These are phyloP conservation scores for Tuber melanosporum DNA, from an alignment of 495 filamentous ascomycete genomes.

Conservation along the genomic window DNA sequence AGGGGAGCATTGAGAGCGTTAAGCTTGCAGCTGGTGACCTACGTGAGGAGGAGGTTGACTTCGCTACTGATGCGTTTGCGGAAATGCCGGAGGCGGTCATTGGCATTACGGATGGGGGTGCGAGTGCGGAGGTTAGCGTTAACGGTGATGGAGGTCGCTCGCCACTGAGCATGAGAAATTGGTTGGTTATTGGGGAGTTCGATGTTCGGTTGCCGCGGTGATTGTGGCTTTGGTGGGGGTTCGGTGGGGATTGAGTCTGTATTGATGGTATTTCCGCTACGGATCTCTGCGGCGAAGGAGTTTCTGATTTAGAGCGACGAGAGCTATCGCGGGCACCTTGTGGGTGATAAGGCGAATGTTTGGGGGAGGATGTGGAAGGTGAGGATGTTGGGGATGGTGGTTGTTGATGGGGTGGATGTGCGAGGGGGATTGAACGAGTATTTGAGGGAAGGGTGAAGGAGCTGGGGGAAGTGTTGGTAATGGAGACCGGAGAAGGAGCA, in stretches of 20 bases:
- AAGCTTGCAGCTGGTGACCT: constrained; percentile 25
- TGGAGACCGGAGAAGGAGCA: constrained; percentile 9
- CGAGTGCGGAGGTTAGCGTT: constrained; percentile 29
- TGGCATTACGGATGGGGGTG: constrained; percentile 36
- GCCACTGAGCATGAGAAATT: constrained; percentile 24
- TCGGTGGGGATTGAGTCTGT: constrained; percentile 13
- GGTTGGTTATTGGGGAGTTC: constrained; percentile 16
- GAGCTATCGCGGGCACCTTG: constrained; percentile 10
- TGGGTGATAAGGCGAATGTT: not conserved
- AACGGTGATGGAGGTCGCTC: constrained; percentile 32
- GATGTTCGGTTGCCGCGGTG: not conserved
- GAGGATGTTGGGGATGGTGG: constrained; percentile 11
- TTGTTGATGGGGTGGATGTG: constrained; percentile 6
- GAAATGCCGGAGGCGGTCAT: constrained; percentile 34
- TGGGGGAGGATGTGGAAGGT: constrained; percentile 7
- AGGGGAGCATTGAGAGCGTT: constrained; percentile 33
- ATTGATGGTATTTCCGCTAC: not conserved
- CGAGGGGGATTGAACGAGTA: constrained; percentile 21
- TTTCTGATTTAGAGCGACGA: constrained; percentile 7
- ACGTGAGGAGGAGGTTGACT: constrained; percentile 23
- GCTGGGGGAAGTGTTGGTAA: constrained; percentile 6
- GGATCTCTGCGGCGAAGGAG: constrained; percentile 12
- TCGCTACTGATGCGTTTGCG: constrained; percentile 16
- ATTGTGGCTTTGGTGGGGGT: constrained; percentile 1
- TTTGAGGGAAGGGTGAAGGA: constrained; percentile 23